Evolutionary conservation across 139 green algal genomes (phyloP).

Genomic region (Bryopsis sp.): DNA sequence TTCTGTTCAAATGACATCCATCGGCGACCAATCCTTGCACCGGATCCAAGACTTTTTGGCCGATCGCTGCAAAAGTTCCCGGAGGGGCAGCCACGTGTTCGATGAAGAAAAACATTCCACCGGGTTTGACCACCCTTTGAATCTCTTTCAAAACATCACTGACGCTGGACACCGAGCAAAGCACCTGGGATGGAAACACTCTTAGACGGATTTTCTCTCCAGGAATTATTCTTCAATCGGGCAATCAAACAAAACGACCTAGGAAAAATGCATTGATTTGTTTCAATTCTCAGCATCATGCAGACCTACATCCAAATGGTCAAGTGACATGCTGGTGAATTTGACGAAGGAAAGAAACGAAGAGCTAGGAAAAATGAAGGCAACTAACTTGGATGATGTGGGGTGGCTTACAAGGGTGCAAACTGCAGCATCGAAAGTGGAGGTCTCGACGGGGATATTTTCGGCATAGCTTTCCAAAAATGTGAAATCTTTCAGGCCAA

Average conservation of each 20-base stretch:
- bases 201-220: neutral
- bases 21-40: conserved; percentile 54
- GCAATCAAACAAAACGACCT: neutral
- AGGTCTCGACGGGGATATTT: conserved; percentile 36
- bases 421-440: conserved; percentile 43
- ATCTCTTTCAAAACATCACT: conserved; percentile 36
- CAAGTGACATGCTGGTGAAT: neutral
- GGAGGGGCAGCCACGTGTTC: conserved; percentile 48
- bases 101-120: conserved; percentile 49
- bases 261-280: neutral
- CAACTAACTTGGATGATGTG: neutral
- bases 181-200: conserved; percentile 23
- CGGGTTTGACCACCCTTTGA: conserved; percentile 42
- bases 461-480: conserved; percentile 34
- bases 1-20: conserved; percentile 46
- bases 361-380: no score
- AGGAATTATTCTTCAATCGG: neutral
- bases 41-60: conserved; percentile 42
- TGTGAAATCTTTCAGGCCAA: conserved; percentile 20
- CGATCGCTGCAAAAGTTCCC: conserved; percentile 22
- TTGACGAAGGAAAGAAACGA: neutral
- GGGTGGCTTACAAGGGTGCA: conserved; percentile 39
- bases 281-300: neutral
- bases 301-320: neutral
- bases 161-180: conserved; percentile 48